Evolutionary conservation across 495 filamentous ascomycete species (phyloP), one percentile per base, ranked within the genome.

Genomic region (Xylaria castorea): DNA sequence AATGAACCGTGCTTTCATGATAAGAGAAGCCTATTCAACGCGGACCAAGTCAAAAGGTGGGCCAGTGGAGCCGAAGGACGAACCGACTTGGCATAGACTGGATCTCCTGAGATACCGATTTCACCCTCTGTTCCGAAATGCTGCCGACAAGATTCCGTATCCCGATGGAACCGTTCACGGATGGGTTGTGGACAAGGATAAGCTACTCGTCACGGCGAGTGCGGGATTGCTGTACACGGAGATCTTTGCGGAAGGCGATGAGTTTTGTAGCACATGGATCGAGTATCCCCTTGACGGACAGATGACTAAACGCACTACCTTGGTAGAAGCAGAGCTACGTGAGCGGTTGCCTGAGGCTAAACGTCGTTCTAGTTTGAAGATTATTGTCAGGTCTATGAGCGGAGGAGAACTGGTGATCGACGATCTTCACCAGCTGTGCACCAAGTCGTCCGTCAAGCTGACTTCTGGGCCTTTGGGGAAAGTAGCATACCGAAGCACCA

Each of bases 101-200:
- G 96, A 98, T 81, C 89, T 90, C 53, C 84, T 99, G 50, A 91
- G 93, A 36, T 96, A 98, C 81, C 91, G 94, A 44, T 92, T 89
- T 70, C 96, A 99, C 76, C 95, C 96, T 0, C 95, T 93, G 81
- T 98, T 99, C 82, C 86, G 90, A 22, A 86, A 96, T 53, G 93
- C 95, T 12, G 91, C 89, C 66, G 96, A 99, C 77, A 80, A 87
- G 3, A 79, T 86, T n/a, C 75, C 86, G 18, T 87, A 86, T 76
- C 80, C 85, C 14, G 94, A 97, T 73, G 89, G 91, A 27, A 97
- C 93, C 73, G 87, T 97, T 18, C 94, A 97, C 71, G 91, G 92
- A 2, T 99, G 94, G 93, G 90, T 93, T 3, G 89, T 96, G 12
- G 94, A 96, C 61, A 92, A 90, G 73, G 92, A 93, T 32, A 91